phyloP scores from a whole-genome alignment of 2,329 filamentous ascomycete species.

The Scedosporium minutisporum region DNA sequence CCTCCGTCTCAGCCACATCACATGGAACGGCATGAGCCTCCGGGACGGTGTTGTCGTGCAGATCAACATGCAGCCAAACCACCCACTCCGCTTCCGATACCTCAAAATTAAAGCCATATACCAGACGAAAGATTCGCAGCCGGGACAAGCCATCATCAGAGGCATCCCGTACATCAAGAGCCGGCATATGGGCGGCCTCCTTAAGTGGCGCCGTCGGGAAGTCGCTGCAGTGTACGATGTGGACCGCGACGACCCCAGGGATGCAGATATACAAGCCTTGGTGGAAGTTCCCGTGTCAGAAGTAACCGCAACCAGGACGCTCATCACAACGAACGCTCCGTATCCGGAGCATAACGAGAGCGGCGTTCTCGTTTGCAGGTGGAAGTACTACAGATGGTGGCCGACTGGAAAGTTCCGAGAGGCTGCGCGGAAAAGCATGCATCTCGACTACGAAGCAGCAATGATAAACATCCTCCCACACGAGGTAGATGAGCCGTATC shows the following conservation, averaged over 20 bases:
- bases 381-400: conserved; percentile 29
- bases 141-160: conserved; percentile 16
- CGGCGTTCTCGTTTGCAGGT: conserved; percentile 41
- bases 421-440: conserved; percentile 11
- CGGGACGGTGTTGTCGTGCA: not conserved
- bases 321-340: conserved; percentile 46
- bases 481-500: conserved; percentile 20
- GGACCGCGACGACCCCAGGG: conserved; percentile 23
- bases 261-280: conserved; percentile 23
- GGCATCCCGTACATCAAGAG: conserved; percentile 29
- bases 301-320: conserved; percentile 28
- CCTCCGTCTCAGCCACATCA: not conserved
- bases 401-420: conserved; percentile 9
- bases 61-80: not conserved
- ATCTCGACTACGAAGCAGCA: conserved; percentile 26
- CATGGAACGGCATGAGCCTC: not conserved
- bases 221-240: conserved; percentile 32
- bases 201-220: conserved; percentile 32
- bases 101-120: conserved; percentile 28
- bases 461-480: conserved; percentile 18
- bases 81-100: conserved; percentile 6
- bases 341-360: conserved; percentile 29
- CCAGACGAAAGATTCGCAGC: conserved; percentile 10
- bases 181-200: conserved; percentile 22
- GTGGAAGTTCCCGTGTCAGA: conserved; percentile 30